Base-by-base conservation (phyloP, 176 grass and related monocot species). In the Microstegium vimineum region DNA sequence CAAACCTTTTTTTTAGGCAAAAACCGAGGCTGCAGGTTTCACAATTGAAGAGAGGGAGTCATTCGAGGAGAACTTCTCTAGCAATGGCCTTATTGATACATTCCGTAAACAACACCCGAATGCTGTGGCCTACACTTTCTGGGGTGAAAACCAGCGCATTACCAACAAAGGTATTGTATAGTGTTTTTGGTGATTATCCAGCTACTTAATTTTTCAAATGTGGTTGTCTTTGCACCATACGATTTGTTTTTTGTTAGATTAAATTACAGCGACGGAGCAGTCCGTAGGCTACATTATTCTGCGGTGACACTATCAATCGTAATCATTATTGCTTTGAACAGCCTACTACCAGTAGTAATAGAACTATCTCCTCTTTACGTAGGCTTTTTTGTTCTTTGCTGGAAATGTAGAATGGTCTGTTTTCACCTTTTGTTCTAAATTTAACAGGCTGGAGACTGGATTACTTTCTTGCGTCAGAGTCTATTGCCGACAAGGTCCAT, bases 61-160 rank as follows among this genome's bases (percentile, higher is more conserved):
- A 71, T 94, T 94, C 59, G 86, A 98, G 77, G 80, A 59, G 33
- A 89, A 90, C 78, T 89, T 94, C 61, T 73, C 84, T 60, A 90
- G 74, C 33, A 93, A 74, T 78, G 92, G 95, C 38, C 82, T 94
- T 28, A 36, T 93, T 14, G 92, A 94, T 89, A 98, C 92, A 75
- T 98, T 93, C 79, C 88, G 95, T 69, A 94, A 91, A 69, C 90
- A 94, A 69, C 87, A 98, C 77, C 95, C 95, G 25, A 86, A 90
- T 71, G 88, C 70, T 22, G 81, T 98, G 23, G 90, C 79, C 13
- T 94, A 91, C 73, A 94, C 90, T 67, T 94, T 94, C 74, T 97
- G 92, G 92, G 95, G 92, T 79, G 93, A 98, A 89, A 92, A 86
- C 66, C 78, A 92, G 78, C 75, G 68, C 18, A 51, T 82, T 41